Conservation (phyloP, 768 basidiomycete species). For the Gloeophyllum trabeum region DNA sequence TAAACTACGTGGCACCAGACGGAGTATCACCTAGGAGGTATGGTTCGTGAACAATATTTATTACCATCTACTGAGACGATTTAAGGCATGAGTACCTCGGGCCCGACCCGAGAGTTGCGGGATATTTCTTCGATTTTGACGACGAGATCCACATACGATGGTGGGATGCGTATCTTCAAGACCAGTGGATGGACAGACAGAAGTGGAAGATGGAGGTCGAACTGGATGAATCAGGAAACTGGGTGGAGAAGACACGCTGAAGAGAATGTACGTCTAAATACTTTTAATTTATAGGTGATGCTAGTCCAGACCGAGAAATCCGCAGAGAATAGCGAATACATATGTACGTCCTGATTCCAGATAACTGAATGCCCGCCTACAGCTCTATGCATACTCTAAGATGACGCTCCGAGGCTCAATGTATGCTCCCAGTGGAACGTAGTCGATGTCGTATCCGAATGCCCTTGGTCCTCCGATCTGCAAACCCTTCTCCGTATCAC, state of each 20-base stretch:
- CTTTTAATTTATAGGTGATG: too few species aligned
- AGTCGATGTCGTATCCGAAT: not conserved
- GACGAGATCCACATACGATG: slow-evolving; percentile 30
- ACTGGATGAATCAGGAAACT: slow-evolving; percentile 22
- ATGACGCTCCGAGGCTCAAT: not conserved
- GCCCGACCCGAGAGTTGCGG: slow-evolving; percentile 30
- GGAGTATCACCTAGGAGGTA: slow-evolving; percentile 6
- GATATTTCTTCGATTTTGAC: slow-evolving; percentile 23
- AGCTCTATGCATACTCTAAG: not conserved
- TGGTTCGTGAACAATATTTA: too few species aligned
- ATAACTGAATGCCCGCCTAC: not conserved
- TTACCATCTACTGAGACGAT: not conserved
- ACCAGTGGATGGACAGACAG: slow-evolving; percentile 29
- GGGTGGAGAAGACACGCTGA: slow-evolving; percentile 25
- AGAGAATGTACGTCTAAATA: not conserved
- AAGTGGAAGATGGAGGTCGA: slow-evolving; percentile 28
- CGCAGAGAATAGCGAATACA: too few species aligned
- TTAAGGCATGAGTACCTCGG: slow-evolving; percentile 32
- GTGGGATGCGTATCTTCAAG: slow-evolving; percentile 31
- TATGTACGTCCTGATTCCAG: too few species aligned
- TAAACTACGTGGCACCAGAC: slow-evolving; percentile 3
- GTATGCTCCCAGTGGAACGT: not conserved
- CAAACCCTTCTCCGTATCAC: not conserved
- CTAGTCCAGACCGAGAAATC: too few species aligned
- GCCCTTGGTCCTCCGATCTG: not conserved